phyloP scores from a whole-genome alignment of 257 asterid species.

The Salvia splendens region DNA sequence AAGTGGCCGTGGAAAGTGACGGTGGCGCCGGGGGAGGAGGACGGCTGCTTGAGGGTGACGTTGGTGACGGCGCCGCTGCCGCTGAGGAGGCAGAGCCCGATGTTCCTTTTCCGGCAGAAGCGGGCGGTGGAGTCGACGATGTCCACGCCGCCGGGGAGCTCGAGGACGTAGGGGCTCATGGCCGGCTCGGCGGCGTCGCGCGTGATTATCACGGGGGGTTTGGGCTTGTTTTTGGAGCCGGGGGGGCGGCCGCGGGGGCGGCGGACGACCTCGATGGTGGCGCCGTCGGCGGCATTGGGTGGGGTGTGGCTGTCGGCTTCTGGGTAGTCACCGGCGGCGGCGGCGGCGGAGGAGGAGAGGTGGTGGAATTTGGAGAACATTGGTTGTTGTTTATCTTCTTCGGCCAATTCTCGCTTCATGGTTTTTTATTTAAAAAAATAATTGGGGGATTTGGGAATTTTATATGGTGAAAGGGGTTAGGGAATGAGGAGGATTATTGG shows the following conservation, averaged over 20 bases:
- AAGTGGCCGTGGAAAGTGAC: slow-evolving; percentile 78
- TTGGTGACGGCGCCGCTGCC: slow-evolving; percentile 61
- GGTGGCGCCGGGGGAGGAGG: slow-evolving; percentile 61
- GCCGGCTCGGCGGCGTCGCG: slow-evolving; percentile 47
- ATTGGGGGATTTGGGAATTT: not conserved
- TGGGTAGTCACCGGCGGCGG: slow-evolving; percentile 29
- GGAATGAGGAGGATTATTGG: slow-evolving; percentile 25
- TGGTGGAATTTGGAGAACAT: slow-evolving; percentile 63
- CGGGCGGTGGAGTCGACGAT: slow-evolving; percentile 42
- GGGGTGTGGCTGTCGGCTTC: slow-evolving; percentile 34
- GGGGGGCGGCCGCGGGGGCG: slow-evolving; percentile 87
- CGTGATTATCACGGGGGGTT: slow-evolving; percentile 58
- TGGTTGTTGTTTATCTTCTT: slow-evolving; percentile 40
- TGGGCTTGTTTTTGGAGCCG: slow-evolving; percentile 74
- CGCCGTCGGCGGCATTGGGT: slow-evolving; percentile 46
- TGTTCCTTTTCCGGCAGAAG: slow-evolving; percentile 52
- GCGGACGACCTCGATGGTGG: slow-evolving; percentile 72
- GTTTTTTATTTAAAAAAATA: not conserved
- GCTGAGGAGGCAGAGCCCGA: slow-evolving; percentile 57
- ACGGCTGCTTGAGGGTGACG: slow-evolving; percentile 68
- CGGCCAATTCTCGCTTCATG: slow-evolving; percentile 51
- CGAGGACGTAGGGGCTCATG: slow-evolving; percentile 76
- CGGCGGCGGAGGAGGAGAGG: slow-evolving; percentile 28
- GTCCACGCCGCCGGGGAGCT: slow-evolving; percentile 59
- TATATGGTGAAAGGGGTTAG: slow-evolving; percentile 9